These are phyloP conservation scores for Colletotrichum chrysophilum DNA, from an alignment of 2,329 filamentous ascomycete genomes.

Conservation along the genomic window DNA sequence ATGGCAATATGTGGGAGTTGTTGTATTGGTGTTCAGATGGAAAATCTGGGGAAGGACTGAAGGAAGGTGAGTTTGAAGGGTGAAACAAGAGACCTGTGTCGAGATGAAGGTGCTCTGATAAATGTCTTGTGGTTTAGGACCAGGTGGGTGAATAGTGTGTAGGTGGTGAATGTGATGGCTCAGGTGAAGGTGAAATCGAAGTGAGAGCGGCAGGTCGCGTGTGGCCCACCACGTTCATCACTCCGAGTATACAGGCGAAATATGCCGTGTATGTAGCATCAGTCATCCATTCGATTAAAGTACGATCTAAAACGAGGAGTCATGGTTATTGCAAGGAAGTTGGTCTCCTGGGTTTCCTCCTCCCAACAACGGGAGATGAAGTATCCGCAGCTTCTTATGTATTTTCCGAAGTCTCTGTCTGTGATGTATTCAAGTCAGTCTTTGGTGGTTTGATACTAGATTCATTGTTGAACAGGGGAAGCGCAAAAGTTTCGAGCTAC, in stretches of 20 bases:
- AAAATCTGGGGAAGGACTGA: neutral
- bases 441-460: no score
- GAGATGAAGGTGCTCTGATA: neutral
- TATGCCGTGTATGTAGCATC: neutral
- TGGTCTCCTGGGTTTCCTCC: neutral
- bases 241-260: neutral
- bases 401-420: fast-evolving
- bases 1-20: neutral
- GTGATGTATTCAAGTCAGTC: fast-evolving
- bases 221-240: fast-evolving
- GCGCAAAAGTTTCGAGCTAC: no score
- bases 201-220: neutral
- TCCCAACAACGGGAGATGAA: neutral
- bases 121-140: fast-evolving
- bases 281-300: fast-evolving
- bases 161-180: neutral
- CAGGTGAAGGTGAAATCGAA: neutral
- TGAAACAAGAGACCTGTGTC: fast-evolving
- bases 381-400: fast-evolving
- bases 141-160: fast-evolving
- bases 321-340: neutral
- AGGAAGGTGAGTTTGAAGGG: neutral
- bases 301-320: neutral
- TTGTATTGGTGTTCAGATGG: neutral
- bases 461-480: no score